phyloP scores from a whole-genome alignment of 768 basidiomycete species.

The Tricholoma saponaceum region DNA sequence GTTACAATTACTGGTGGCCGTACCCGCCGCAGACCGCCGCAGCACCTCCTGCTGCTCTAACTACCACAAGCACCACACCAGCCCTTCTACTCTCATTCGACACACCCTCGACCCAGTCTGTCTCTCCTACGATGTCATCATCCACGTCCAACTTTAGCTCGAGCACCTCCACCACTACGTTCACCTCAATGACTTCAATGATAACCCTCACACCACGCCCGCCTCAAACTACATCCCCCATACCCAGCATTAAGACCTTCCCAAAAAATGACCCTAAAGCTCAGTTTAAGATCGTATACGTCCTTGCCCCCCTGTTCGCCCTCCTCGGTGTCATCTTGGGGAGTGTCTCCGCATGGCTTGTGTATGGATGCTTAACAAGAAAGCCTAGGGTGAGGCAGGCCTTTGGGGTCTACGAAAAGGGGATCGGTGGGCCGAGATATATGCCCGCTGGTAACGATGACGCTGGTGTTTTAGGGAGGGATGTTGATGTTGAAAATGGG shows the following conservation, averaged over 20 bases:
- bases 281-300: slow-evolving; percentile 13
- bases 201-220: slow-evolving; percentile 9
- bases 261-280: slow-evolving; percentile 4
- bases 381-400: slow-evolving; percentile 11
- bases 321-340: slow-evolving; percentile 27
- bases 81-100: not conserved
- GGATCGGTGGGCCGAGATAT: slow-evolving; percentile 20
- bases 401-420: slow-evolving; percentile 1
- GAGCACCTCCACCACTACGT: slow-evolving; percentile 4
- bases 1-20: slow-evolving; percentile 3
- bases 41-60: not conserved
- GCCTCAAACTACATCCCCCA: slow-evolving; percentile 3
- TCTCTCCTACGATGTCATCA: not conserved
- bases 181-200: too few relatives aligned
- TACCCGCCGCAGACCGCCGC: not conserved
- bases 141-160: slow-evolving; percentile 9
- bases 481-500: slow-evolving; percentile 10
- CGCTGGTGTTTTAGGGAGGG: not conserved
- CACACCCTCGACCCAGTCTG: not conserved
- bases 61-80: not conserved
- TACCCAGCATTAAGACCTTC: not conserved
- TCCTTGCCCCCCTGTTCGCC: slow-evolving; percentile 28
- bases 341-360: slow-evolving; percentile 28
- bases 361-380: slow-evolving; percentile 30
- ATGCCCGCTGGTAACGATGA: slow-evolving; percentile 11